Evolutionary conservation across 768 basidiomycete genomes (phyloP).

Genomic region (Agrocybe praecox): DNA sequence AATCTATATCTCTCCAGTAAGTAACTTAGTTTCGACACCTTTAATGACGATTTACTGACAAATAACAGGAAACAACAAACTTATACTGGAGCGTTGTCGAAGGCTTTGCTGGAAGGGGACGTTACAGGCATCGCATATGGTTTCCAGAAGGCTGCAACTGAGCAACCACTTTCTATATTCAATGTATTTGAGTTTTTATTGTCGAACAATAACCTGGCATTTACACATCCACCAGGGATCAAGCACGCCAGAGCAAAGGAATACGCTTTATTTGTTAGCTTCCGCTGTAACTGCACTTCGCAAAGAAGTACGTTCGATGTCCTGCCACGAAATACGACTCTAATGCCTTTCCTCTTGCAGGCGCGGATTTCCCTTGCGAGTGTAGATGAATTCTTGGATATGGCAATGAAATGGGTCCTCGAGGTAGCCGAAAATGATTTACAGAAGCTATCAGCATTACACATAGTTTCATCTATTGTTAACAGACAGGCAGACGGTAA

Average conservation of each 20-base stretch:
- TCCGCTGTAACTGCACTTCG: constrained; percentile 65
- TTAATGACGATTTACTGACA: not conserved
- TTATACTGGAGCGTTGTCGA: constrained; percentile 47
- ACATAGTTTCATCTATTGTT: constrained; percentile 65
- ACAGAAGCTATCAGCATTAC: constrained; percentile 58
- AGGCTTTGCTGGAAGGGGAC: constrained; percentile 58
- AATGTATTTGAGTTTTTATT: constrained; percentile 36
- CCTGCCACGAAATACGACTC: not conserved
- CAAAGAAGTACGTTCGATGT: constrained; percentile 54
- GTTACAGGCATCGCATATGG: constrained; percentile 56
- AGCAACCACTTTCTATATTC: constrained; percentile 49
- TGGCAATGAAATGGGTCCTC: constrained; percentile 64
- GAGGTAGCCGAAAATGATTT: constrained; percentile 42
- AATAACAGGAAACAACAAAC: constrained; percentile 63
- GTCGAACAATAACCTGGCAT: constrained; percentile 3
- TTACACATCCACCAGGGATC: constrained; percentile 35
- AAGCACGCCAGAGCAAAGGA: constrained; percentile 53
- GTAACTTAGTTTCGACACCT: constrained; percentile 29
- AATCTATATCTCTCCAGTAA: constrained; percentile 65
- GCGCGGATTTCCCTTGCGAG: constrained; percentile 51
- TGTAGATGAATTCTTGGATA: constrained; percentile 51
- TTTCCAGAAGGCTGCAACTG: constrained; percentile 47
- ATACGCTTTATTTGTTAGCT: constrained; percentile 67
- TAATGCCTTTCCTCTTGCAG: constrained; percentile 33
- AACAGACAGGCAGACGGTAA: constrained; percentile 79